Conservation (phyloP, 2,329 filamentous ascomycete species). For the Trichoderma atroviride region DNA sequence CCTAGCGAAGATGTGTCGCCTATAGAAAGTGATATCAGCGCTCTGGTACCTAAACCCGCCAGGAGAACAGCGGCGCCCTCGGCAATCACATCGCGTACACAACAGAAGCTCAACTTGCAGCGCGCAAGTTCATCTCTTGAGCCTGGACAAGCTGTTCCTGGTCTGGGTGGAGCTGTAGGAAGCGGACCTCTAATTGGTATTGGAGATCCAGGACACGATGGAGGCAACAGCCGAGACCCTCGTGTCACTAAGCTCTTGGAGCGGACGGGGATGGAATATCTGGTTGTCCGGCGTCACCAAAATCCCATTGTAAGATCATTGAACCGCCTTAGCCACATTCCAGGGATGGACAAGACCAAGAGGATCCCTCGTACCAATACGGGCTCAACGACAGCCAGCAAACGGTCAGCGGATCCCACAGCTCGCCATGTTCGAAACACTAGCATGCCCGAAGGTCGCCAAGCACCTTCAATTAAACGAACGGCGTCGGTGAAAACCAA, state of each 20-base stretch:
- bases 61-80: slow-evolving; percentile 46
- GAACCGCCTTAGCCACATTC: slow-evolving; percentile 48
- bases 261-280: slow-evolving; percentile 71
- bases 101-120: slow-evolving; percentile 76
- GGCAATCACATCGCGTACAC: slow-evolving; percentile 66
- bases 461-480: slow-evolving; percentile 38
- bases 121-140: slow-evolving; percentile 73
- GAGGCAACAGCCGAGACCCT: slow-evolving; percentile 56
- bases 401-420: slow-evolving; percentile 36
- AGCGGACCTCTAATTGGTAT: slow-evolving; percentile 55
- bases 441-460: slow-evolving; percentile 43
- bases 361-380: slow-evolving; percentile 50
- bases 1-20: slow-evolving; percentile 32
- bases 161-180: slow-evolving; percentile 44
- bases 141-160: slow-evolving; percentile 52
- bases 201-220: slow-evolving; percentile 58
- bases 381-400: slow-evolving; percentile 44
- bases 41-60: slow-evolving; percentile 50
- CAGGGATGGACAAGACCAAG: slow-evolving; percentile 53
- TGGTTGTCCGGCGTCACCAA: slow-evolving; percentile 72
- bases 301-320: slow-evolving; percentile 70
- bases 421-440: slow-evolving; percentile 45
- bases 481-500: slow-evolving; percentile 44
- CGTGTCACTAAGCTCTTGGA: slow-evolving; percentile 67
- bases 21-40: slow-evolving; percentile 47